Evolutionary conservation across 202 grass and related monocot genomes (phyloP), one percentile per base, ranked within the genome.

Genomic region (Digitaria exilis): DNA sequence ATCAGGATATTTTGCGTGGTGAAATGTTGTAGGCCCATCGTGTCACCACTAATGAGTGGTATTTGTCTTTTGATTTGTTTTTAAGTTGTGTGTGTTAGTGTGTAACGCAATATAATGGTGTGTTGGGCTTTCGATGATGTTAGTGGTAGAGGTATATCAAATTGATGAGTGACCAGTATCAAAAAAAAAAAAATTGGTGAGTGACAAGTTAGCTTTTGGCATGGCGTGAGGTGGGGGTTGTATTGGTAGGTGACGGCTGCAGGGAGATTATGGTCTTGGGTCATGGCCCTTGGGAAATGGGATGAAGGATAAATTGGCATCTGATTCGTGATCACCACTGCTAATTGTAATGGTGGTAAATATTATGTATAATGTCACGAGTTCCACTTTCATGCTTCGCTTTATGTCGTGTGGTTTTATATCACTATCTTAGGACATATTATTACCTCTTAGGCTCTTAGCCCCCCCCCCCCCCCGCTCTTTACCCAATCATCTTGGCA

Each of bases 41-140:
- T 62, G 43, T 71, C 30, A 29, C 22, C 25, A 65, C 62, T 34
- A 14, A 65, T 21, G 2, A 69, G 26, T 71, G n/a, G 11, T 72
- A 24, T 79, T 34, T 50, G 25, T 52, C 13, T 22, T 35, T 77
- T 50, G 35, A 61, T 54, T 79, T 80, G 17, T 25, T 73, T 64
- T 55, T 54, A 72, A 51, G 31, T 19, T 18, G 25, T 86, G 43
- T 22, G 55, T 69, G 42, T 22, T 50, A 48, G 0, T 42, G 56
- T 35, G 37, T 39, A 39, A 39, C 37, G 7, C 37, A 39, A 39
- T 39, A 39, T 39, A 57, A 43, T 45, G 32, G 25, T 73, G 34
- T 26, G 13, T 9, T 75, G 21, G 45, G 18, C 41, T 86, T 80
- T 65, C 58, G 9, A 19, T 67, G 46, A 1, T 67, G 57, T 12